These are phyloP conservation scores for Papiliotrema laurentii DNA, from an alignment of 1,284 basidiomycete species.

Conservation along the genomic window DNA sequence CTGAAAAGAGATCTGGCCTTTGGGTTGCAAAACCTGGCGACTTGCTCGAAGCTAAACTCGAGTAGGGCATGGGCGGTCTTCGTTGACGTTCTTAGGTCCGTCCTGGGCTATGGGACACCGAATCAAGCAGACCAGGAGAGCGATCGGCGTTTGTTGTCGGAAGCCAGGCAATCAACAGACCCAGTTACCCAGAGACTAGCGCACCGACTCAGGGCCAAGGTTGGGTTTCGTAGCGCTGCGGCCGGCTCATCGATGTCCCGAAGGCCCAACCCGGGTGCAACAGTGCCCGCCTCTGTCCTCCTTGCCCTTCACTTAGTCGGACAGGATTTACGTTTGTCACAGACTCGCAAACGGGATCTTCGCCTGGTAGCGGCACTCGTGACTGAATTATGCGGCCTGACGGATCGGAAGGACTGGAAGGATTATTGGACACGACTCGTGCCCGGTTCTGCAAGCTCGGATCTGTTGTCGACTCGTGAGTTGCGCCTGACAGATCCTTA, in stretches of 20 bases:
- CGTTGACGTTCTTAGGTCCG: background rate
- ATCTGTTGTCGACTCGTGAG: slow-evolving; percentile 10
- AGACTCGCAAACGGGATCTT: slow-evolving; percentile 54
- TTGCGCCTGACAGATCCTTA: slow-evolving; percentile 5
- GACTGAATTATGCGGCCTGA: slow-evolving; percentile 57
- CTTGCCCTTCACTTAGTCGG: slow-evolving; percentile 71
- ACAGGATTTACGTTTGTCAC: slow-evolving; percentile 52
- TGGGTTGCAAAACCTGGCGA: slow-evolving; percentile 20
- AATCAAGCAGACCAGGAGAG: too few relatives aligned
- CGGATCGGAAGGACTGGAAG: slow-evolving; percentile 71
- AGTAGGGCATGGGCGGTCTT: background rate
- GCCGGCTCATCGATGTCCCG: background rate
- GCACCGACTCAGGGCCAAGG: too few relatives aligned
- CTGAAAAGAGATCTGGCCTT: slow-evolving; percentile 61
- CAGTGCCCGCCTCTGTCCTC: slow-evolving; percentile 37
- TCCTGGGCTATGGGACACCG: too few relatives aligned
- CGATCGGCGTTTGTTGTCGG: too few relatives aligned
- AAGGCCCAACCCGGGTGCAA: background rate
- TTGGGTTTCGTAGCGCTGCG: too few relatives aligned
- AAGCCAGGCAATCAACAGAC: too few relatives aligned
- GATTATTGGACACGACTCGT: slow-evolving; percentile 80
- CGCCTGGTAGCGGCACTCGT: slow-evolving; percentile 61
- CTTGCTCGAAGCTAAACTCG: background rate
- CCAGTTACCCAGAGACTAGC: too few relatives aligned
- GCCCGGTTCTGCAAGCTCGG: slow-evolving; percentile 54